A percentile compares a stretch with the other conserved stretches of the same genome.
phyloP scores from a whole-genome alignment of 768 basidiomycete genomes.

The Leccinum broughii region DNA sequence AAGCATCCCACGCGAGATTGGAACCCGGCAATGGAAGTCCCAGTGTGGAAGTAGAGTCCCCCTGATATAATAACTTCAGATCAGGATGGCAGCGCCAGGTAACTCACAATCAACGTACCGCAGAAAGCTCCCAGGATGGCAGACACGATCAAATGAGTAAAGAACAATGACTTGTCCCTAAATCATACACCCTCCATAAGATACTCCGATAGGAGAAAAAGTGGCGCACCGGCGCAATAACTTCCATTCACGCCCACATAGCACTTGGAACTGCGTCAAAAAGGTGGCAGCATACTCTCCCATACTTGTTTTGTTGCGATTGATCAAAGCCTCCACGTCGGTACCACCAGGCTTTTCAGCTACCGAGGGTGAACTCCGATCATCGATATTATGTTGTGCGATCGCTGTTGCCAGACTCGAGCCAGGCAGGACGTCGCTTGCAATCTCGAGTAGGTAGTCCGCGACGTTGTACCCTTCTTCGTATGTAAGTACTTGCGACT shows the following conservation, averaged over 20 bases:
- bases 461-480: conserved; percentile 88
- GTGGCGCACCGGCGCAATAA: conserved; percentile 59
- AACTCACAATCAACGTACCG: conserved; percentile 43
- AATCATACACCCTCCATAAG: not conserved
- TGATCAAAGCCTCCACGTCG: conserved; percentile 24
- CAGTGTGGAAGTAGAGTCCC: conserved; percentile 84
- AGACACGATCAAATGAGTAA: conserved; percentile 74
- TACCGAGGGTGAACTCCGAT: not conserved
- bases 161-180: conserved; percentile 80
- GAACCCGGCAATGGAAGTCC: conserved; percentile 84
- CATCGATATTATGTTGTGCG: conserved; percentile 6
- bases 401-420: conserved; percentile 39
- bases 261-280: conserved; percentile 83
- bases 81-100: not conserved
- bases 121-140: conserved; percentile 83
- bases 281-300: conserved; percentile 69
- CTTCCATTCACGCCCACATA: conserved; percentile 86
- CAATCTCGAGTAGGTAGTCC: conserved; percentile 89
- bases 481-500: conserved; percentile 48
- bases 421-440: conserved; percentile 58
- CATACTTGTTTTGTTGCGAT: conserved; percentile 16
- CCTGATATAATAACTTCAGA: conserved; percentile 41
- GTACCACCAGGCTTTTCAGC: conserved; percentile 15
- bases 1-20: conserved; percentile 91
- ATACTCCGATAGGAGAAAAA: not conserved